Conservation (phyloP, 2,329 filamentous ascomycete genomes). For the Cladosporium sp. region DNA sequence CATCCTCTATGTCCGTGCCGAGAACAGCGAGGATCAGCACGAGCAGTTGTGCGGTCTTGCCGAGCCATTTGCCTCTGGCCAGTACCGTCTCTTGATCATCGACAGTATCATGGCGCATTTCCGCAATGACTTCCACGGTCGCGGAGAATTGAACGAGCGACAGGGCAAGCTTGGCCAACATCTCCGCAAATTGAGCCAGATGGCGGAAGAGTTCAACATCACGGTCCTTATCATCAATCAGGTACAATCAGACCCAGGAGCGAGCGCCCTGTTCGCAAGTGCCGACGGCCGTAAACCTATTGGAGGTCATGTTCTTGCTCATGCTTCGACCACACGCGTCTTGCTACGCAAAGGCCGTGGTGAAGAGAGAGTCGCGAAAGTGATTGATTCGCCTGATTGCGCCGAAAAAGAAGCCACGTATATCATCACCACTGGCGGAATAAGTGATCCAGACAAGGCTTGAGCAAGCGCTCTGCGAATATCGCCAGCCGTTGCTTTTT, state of each 20-base stretch:
- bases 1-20: slow-evolving; percentile 57
- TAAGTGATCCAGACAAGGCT: slow-evolving; percentile 60
- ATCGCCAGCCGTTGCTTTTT: no score
- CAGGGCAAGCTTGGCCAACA: slow-evolving; percentile 64
- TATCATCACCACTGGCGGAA: slow-evolving; percentile 63
- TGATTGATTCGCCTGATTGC: slow-evolving; percentile 62
- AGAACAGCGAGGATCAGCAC: slow-evolving; percentile 61
- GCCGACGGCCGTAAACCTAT: slow-evolving; percentile 63
- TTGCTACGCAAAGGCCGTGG: slow-evolving; percentile 62
- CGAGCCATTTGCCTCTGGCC: slow-evolving; percentile 55
- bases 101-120: slow-evolving; percentile 67
- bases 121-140: slow-evolving; percentile 60
- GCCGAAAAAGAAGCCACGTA: slow-evolving; percentile 64
- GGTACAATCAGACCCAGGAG: slow-evolving; percentile 64
- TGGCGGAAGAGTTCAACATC: slow-evolving; percentile 66
- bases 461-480: slow-evolving; percentile 22
- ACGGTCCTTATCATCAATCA: slow-evolving; percentile 62
- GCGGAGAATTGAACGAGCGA: slow-evolving; percentile 61
- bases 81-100: slow-evolving; percentile 61
- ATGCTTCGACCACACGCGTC: slow-evolving; percentile 61
- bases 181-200: slow-evolving; percentile 56
- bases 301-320: slow-evolving; percentile 62
- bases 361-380: slow-evolving; percentile 64
- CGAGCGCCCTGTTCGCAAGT: slow-evolving; percentile 60
- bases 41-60: slow-evolving; percentile 57